A percentile compares a stretch with the other conserved stretches of the same genome.
These are phyloP conservation scores for Globisporangium heterothallicum DNA, from an alignment of 352 stramenopile genomes.

Conservation along the genomic window DNA sequence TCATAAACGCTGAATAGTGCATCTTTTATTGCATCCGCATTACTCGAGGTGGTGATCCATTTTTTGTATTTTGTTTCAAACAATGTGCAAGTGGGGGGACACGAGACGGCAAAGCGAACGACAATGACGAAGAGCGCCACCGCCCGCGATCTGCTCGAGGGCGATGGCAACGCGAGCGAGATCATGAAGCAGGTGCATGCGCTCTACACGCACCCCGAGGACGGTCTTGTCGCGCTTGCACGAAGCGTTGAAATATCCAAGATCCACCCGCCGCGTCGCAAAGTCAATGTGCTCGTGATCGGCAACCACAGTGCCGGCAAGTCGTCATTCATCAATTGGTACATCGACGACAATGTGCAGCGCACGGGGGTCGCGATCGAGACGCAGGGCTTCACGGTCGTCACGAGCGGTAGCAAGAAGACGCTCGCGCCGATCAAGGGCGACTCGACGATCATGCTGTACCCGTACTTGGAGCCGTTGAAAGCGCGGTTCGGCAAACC, in stretches of 20 bases:
- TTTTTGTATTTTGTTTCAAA: not conserved
- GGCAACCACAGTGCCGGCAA: conserved; percentile 75
- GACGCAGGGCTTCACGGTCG: conserved; percentile 61
- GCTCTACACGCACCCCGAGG: conserved; percentile 23
- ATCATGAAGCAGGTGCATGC: conserved; percentile 37
- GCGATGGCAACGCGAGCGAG: conserved; percentile 23
- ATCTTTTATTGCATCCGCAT: conserved; percentile 3
- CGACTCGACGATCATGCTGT: conserved; percentile 55
- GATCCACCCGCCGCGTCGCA: conserved; percentile 49
- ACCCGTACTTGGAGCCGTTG: conserved; percentile 44
- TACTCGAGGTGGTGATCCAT: not conserved
- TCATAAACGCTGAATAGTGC: too few relatives aligned
- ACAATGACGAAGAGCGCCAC: not conserved
- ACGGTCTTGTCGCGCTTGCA: conserved; percentile 23
- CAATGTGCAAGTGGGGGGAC: too few relatives aligned
- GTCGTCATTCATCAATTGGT: conserved; percentile 76
- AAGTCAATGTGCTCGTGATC: conserved; percentile 65
- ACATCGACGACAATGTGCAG: conserved; percentile 49
- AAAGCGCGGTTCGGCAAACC: conserved; percentile 54
- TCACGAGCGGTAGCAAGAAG: conserved; percentile 52
- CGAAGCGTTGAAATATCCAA: conserved; percentile 24
- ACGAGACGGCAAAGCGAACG: not conserved
- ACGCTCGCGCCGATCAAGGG: conserved; percentile 56
- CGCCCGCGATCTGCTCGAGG: too few relatives aligned
- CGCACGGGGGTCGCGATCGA: conserved; percentile 62